Base-by-base conservation (phyloP, 2,329 filamentous ascomycete genomes). In the Colletotrichum spinosum region DNA sequence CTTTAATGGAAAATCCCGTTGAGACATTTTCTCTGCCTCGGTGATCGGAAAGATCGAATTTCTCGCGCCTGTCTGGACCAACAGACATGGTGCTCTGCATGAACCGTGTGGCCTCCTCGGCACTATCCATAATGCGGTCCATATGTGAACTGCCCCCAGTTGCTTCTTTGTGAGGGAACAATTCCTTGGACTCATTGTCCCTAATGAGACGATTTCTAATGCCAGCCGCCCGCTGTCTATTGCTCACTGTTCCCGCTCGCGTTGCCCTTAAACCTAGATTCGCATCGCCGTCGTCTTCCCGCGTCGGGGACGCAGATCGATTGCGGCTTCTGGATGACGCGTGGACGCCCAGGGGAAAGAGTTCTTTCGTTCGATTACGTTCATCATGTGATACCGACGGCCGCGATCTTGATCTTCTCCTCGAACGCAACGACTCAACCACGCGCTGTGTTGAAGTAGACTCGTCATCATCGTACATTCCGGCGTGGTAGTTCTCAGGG, bases 401-500 rank as follows among this genome's bases (percentile, higher is more conserved):
- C 48, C 68, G 70, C 35, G 73, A 74, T 4, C 41, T 60, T 6
- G 73, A 73, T 35, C 69, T 66, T 13, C 71, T 69, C 65, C 70
- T 60, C 69, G n/a, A 81, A 80, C 39, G 81, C 76, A 66, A 81
- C 69, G 41, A 67, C 70, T 33, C 69, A 60, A 44, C 67, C 56
- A 35, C 69, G 68, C 41, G 69, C 50, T 46, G 63, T 25, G 81
- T 73, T 41, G 75, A 78, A 13, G 78, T 71, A 15, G 73, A 73
- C 44, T 78, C 78, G 65, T 87, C 86, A 72, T 97, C 93, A 69
- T 96, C 93, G 77, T 97, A 97, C 82, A 97, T 91, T 72, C 87
- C 92, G 41, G 89, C 91, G 71, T 92, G 88, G 70, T 93, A 95
- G 0, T 81, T 78, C 65, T 83, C 81, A 41, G 85, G 80, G 41